Conservation (phyloP, 2,329 filamentous ascomycete genomes). For the Colletotrichum australisinense region DNA sequence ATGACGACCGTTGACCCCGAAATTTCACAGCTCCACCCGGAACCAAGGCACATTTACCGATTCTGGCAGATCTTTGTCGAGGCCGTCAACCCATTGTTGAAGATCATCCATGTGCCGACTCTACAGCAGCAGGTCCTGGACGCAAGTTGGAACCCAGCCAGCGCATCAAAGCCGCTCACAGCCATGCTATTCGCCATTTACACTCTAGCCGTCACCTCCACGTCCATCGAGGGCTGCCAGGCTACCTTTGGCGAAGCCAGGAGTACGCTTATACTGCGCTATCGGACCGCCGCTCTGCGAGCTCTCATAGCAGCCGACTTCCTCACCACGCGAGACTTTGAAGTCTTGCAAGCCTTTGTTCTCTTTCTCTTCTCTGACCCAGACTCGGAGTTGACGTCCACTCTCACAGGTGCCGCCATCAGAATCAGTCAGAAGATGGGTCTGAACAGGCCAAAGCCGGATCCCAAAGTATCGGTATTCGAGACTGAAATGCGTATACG, state of each 20-base stretch:
- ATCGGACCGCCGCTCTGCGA: slow-evolving; percentile 39
- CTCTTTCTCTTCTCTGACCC: slow-evolving; percentile 45
- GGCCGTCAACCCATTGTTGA: slow-evolving; percentile 45
- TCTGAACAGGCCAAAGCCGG: slow-evolving; percentile 34
- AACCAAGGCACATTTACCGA: slow-evolving; percentile 43
- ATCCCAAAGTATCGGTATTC: slow-evolving; percentile 37
- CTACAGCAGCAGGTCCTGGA: slow-evolving; percentile 45
- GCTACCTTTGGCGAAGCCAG: slow-evolving; percentile 35
- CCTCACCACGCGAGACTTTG: slow-evolving; percentile 41
- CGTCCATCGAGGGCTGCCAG: slow-evolving; percentile 37
- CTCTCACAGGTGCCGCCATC: slow-evolving; percentile 39
- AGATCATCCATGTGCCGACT: slow-evolving; percentile 46
- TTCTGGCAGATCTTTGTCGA: slow-evolving; percentile 49
- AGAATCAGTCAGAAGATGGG: slow-evolving; percentile 42
- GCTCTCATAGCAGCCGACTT: slow-evolving; percentile 42
- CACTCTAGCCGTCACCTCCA: slow-evolving; percentile 39
- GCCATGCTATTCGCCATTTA: slow-evolving; percentile 45
- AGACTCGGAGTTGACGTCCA: slow-evolving; percentile 41
- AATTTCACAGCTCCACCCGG: slow-evolving; percentile 40
- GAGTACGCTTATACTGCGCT: slow-evolving; percentile 36
- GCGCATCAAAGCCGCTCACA: slow-evolving; percentile 33
- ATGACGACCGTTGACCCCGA: not conserved
- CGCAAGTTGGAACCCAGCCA: slow-evolving; percentile 41
- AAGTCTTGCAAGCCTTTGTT: slow-evolving; percentile 45
- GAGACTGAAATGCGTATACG: slow-evolving; percentile 43